A percentile compares a stretch with the other conserved stretches of the same genome.
Evolutionary conservation across 495 filamentous ascomycete species (phyloP).

Genomic region (Xylaria venustula): DNA sequence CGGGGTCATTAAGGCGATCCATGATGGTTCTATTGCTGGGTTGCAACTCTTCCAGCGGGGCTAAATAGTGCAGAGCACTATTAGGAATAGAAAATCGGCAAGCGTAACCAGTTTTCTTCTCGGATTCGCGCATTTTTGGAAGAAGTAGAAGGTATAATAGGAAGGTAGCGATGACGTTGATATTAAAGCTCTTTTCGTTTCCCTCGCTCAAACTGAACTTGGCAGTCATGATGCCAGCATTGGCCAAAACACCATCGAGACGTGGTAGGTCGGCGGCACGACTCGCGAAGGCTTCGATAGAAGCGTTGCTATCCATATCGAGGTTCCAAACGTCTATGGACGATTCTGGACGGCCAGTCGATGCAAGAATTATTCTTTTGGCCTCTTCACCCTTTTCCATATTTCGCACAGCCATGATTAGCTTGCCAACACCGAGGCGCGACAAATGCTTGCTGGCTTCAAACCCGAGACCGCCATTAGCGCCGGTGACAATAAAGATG

Average conservation of each 20-base stretch:
- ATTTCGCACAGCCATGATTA: slow-evolving; percentile 48
- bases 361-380: slow-evolving; percentile 26
- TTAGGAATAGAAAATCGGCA: slow-evolving; percentile 12
- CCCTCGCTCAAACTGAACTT: slow-evolving; percentile 28
- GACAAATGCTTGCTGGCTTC: slow-evolving; percentile 46
- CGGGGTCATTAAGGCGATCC: slow-evolving; percentile 12
- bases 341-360: slow-evolving; percentile 6
- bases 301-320: slow-evolving; percentile 43
- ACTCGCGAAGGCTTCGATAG: slow-evolving; percentile 38
- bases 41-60: slow-evolving; percentile 13
- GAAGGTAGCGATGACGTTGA: slow-evolving; percentile 46
- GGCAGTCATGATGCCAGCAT: slow-evolving; percentile 37
- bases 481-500: slow-evolving; percentile 46
- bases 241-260: slow-evolving; percentile 48
- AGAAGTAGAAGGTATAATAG: slow-evolving; percentile 43
- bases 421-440: slow-evolving; percentile 33
- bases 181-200: slow-evolving; percentile 39
- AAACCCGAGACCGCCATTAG: slow-evolving; percentile 48
- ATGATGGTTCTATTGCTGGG: background rate
- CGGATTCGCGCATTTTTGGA: slow-evolving; percentile 35
- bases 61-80: slow-evolving; percentile 15
- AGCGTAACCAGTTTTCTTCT: slow-evolving; percentile 8
- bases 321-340: slow-evolving; percentile 50
- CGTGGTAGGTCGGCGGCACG: slow-evolving; percentile 29
- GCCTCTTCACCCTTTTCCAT: slow-evolving; percentile 43